A percentile compares a stretch with the other conserved stretches of the same genome.
Evolutionary conservation across 352 stramenopile genomes (phyloP).

Genomic region (Pythium oligandrum): DNA sequence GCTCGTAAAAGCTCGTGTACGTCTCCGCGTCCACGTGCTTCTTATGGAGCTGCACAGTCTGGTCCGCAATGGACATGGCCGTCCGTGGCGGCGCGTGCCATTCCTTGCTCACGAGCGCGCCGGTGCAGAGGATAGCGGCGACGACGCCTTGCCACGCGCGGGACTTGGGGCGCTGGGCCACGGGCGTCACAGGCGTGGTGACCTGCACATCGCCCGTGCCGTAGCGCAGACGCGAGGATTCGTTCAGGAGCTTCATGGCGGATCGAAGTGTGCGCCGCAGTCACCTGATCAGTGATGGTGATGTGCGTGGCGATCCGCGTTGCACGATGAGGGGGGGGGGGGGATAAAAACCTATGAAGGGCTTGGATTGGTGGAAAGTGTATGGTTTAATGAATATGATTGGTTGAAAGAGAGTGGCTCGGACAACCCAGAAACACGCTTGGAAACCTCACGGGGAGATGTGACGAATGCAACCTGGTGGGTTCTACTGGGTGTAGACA

Average conservation of each 20-base stretch:
- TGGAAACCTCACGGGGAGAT: too few species aligned
- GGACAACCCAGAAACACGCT: background rate
- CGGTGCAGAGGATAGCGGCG: slow-evolving; percentile 22
- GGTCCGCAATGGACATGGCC: background rate
- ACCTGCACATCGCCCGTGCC: slow-evolving; percentile 19
- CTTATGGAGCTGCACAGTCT: background rate
- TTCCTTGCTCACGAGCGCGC: slow-evolving; percentile 19
- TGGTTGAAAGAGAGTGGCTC: too few species aligned
- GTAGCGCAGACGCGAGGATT: slow-evolving; percentile 19
- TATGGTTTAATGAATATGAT: background rate
- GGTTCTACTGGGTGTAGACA: too few species aligned
- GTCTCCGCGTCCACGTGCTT: background rate
- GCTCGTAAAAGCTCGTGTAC: slow-evolving; percentile 40
- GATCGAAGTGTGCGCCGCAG: too few species aligned
- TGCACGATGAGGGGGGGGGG: background rate
- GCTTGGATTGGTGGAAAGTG: background rate
- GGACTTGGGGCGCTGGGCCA: slow-evolving; percentile 9
- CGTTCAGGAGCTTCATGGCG: slow-evolving; percentile 11
- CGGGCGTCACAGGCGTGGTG: background rate
- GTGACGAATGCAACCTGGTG: too few species aligned
- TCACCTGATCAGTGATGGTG: too few species aligned
- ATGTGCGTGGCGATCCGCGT: background rate
- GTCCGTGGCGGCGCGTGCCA: slow-evolving; percentile 7
- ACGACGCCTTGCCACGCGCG: slow-evolving; percentile 15
- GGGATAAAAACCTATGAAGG: background rate